A percentile compares a stretch with the other conserved stretches of the same genome.
Evolutionary conservation across 495 filamentous ascomycete genomes (phyloP).

Genomic region (Hypoxylon lenormandii): DNA sequence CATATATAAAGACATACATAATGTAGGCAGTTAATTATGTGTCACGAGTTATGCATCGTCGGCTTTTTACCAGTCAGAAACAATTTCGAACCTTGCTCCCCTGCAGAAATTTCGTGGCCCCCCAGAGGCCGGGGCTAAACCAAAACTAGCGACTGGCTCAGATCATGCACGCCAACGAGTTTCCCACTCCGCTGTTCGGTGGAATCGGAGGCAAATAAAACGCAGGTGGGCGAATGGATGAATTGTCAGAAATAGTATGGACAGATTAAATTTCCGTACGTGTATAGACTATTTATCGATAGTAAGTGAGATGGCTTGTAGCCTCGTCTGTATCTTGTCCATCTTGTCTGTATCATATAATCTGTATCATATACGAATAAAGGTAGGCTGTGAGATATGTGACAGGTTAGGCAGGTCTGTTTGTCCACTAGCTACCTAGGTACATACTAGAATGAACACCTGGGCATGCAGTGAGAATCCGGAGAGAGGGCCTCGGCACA

Average conservation of each 20-base stretch:
- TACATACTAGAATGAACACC: too few relatives aligned
- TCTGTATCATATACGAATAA: too few relatives aligned
- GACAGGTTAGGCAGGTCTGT: background rate
- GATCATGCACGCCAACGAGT: slow-evolving; percentile 23
- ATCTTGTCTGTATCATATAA: too few relatives aligned
- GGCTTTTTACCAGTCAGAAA: slow-evolving; percentile 26
- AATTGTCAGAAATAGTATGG: background rate
- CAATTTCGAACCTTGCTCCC: slow-evolving; percentile 29
- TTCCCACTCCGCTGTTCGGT: slow-evolving; percentile 23
- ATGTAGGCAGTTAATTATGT: background rate
- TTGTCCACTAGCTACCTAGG: too few relatives aligned
- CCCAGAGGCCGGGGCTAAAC: slow-evolving; percentile 27
- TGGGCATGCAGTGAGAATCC: background rate
- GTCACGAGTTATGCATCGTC: slow-evolving; percentile 25
- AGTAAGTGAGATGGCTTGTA: too few relatives aligned
- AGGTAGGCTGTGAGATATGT: background rate
- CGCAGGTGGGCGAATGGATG: background rate
- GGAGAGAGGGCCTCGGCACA: slow-evolving; percentile 25
- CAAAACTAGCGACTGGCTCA: slow-evolving; percentile 21
- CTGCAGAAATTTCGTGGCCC: slow-evolving; percentile 45
- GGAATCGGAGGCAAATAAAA: slow-evolving; percentile 31
- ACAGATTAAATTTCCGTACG: slow-evolving; percentile 6
- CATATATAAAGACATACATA: background rate
- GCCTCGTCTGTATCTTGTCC: background rate
- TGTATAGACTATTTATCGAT: background rate